Conservation (phyloP, 441 rosid species). For the Adansonia madagascariensis region DNA sequence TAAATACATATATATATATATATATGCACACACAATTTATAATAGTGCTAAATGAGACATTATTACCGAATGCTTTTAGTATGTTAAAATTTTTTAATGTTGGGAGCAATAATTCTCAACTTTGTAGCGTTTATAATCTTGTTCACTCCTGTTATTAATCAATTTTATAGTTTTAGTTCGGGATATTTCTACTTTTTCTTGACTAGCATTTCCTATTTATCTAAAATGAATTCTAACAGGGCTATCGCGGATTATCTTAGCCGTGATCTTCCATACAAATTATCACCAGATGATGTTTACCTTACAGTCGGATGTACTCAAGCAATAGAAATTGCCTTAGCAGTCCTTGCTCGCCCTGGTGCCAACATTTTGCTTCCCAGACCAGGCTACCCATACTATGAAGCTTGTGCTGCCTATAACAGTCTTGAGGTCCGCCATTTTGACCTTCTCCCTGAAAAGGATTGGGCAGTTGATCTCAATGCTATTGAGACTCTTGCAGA, state of each 20-base stretch:
- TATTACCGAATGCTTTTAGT: not conserved
- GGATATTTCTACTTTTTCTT: not conserved
- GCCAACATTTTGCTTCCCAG: slow-evolving; percentile 56
- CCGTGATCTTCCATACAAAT: slow-evolving; percentile 47
- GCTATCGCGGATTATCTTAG: slow-evolving; percentile 58
- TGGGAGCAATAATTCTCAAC: not conserved
- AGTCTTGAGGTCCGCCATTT: slow-evolving; percentile 48
- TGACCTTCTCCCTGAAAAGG: slow-evolving; percentile 58
- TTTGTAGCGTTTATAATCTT: not conserved
- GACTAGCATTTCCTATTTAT: not conserved
- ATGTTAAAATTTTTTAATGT: not conserved
- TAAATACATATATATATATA: not conserved
- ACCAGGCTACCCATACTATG: slow-evolving; percentile 56
- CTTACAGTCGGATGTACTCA: slow-evolving; percentile 51
- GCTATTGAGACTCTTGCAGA: slow-evolving; percentile 50
- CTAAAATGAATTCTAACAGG: slow-evolving; percentile 33
- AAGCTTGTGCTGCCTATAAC: slow-evolving; percentile 40
- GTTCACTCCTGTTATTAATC: not conserved
- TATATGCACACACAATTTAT: too few relatives aligned
- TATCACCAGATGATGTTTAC: slow-evolving; percentile 56
- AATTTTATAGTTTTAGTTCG: not conserved
- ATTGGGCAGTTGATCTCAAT: slow-evolving; percentile 55
- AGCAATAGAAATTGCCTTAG: slow-evolving; percentile 43
- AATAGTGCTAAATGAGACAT: not conserved
- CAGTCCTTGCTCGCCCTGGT: slow-evolving; percentile 45